Evolutionary conservation across 106 monocot species (phyloP).

Genomic region (Posidonia australis): DNA sequence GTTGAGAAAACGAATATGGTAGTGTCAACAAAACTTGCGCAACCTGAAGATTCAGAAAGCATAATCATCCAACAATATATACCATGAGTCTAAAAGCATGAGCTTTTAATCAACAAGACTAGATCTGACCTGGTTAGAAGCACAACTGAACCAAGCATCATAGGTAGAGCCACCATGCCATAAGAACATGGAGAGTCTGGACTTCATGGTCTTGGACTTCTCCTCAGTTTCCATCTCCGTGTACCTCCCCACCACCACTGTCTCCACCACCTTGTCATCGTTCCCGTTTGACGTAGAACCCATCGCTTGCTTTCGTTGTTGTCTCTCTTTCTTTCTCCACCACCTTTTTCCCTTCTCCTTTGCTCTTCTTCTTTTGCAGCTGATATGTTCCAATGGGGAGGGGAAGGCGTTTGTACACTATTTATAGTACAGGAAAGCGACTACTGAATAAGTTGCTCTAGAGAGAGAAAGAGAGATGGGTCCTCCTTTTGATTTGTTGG

Average conservation of each 20-base stretch:
- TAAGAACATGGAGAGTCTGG: conserved; percentile 29
- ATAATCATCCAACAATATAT: too few species aligned
- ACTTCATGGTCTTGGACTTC: conserved; percentile 8
- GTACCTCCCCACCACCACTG: conserved; percentile 15
- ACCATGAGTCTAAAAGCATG: too few species aligned
- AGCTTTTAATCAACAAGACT: too few species aligned
- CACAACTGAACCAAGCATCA: conserved; percentile 45
- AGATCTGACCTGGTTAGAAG: conserved; percentile 28
- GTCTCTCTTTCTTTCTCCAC: background rate
- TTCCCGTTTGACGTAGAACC: conserved; percentile 10
- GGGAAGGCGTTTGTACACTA: background rate
- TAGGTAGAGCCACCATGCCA: conserved; percentile 46
- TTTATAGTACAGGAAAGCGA: conserved; percentile 10
- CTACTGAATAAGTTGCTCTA: background rate
- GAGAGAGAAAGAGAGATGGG: background rate
- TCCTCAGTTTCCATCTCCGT: conserved; percentile 18
- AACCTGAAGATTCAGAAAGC: too few species aligned
- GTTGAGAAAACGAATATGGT: conserved; percentile 37
- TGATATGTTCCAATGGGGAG: background rate
- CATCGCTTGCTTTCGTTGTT: background rate
- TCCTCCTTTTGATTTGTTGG: conserved; percentile 1
- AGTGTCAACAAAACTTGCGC: conserved; percentile 33
- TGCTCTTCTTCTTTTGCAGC: background rate
- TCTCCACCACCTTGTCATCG: conserved; percentile 30
- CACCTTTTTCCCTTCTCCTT: background rate